Conservation (phyloP, 495 filamentous ascomycete genomes). For the Evernia prunastri region DNA sequence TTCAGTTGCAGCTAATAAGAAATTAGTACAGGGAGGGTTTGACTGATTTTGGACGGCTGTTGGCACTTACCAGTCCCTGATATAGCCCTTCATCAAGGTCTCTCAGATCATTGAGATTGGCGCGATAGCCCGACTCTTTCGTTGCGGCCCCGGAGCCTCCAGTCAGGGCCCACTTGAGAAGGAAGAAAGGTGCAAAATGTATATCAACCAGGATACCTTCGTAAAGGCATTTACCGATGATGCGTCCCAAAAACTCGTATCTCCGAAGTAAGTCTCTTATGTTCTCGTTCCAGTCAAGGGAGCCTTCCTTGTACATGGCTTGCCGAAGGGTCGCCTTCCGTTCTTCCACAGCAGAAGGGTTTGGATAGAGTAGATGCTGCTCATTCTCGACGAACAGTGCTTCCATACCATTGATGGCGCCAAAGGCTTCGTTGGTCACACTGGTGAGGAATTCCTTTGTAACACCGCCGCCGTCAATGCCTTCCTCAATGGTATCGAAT, state of each 20-base stretch:
- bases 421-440: constrained; percentile 82
- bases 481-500: constrained; percentile 80
- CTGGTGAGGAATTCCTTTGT: constrained; percentile 97
- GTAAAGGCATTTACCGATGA: constrained; percentile 96
- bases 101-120: constrained; percentile 85
- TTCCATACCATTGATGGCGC: constrained; percentile 41
- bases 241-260: constrained; percentile 87
- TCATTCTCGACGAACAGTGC: constrained; percentile 78
- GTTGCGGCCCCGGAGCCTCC: constrained; percentile 55
- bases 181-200: constrained; percentile 89
- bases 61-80: constrained; percentile 64
- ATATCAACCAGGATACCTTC: constrained; percentile 96
- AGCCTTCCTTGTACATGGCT: constrained; percentile 47
- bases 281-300: constrained; percentile 48
- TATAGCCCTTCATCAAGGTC: constrained; percentile 94
- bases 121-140: constrained; percentile 66
- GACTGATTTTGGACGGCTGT: not conserved
- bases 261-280: constrained; percentile 59
- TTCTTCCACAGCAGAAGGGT: constrained; percentile 73
- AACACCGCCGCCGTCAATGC: constrained; percentile 94
- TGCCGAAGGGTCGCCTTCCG: constrained; percentile 51
- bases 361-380: constrained; percentile 85
- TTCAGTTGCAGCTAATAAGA: constrained; percentile 58
- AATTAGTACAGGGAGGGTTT: constrained; percentile 24
- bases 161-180: constrained; percentile 86